Evolutionary conservation across 768 basidiomycete genomes (phyloP).

Genomic region (Calocera cornea): DNA sequence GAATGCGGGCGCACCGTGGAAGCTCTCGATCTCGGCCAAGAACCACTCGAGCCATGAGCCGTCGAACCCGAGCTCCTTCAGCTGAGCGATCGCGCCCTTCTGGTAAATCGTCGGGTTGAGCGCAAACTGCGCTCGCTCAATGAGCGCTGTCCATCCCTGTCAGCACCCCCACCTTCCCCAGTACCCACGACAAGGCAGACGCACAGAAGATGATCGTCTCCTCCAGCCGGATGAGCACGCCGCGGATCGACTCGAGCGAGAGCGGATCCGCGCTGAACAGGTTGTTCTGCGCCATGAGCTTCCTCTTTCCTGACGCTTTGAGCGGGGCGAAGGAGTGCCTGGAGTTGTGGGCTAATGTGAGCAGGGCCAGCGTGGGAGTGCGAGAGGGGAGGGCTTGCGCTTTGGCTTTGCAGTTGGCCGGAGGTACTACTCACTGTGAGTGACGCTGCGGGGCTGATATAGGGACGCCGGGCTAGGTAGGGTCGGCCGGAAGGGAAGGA

Average conservation of each 20-base stretch:
- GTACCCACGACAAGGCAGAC: constrained; percentile 6
- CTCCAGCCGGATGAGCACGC: constrained; percentile 77
- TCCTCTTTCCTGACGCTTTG: no score
- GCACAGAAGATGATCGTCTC: constrained; percentile 91
- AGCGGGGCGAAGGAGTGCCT: neutral
- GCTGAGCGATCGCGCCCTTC: constrained; percentile 62
- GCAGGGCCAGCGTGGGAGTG: neutral
- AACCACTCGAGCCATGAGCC: constrained; percentile 98
- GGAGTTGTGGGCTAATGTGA: neutral
- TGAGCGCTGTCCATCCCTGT: constrained; percentile 39
- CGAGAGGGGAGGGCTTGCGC: neutral
- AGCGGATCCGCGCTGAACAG: constrained; percentile 60
- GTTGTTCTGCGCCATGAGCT: constrained; percentile 42
- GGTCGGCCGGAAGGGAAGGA: no score
- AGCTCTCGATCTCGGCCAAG: constrained; percentile 82
- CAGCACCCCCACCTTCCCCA: neutral
- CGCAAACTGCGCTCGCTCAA: constrained; percentile 94
- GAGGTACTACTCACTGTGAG: no score
- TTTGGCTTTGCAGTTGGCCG: neutral
- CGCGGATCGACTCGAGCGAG: constrained; percentile 75
- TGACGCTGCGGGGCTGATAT: no score
- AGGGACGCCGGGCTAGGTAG: no score
- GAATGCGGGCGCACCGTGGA: constrained; percentile 64
- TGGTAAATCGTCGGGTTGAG: constrained; percentile 84
- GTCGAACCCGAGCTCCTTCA: constrained; percentile 55